Base-by-base conservation (phyloP, 2,329 filamentous ascomycete species). In the Podosphaera aphanis region DNA sequence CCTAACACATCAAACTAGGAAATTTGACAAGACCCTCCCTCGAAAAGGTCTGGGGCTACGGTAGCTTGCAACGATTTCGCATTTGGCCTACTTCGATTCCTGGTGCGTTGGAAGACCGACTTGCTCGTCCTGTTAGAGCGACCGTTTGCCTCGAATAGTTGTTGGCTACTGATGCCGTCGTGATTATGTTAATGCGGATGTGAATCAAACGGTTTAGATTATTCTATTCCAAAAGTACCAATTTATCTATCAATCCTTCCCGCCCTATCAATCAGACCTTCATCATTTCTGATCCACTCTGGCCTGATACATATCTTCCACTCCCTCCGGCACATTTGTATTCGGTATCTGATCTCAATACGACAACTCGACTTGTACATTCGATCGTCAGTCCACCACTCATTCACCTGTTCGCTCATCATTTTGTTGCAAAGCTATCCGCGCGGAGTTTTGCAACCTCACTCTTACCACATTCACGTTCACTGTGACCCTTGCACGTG, bases 291-390 rank as follows among this genome's bases (percentile, higher is more conserved):
- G 23, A 42, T 42, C 25, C 25, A 42, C 23, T 27, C 43, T 42
- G 43, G 49, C 48, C 49, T 52, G 50, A 55, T 57, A 52, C 49
- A 51, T 55, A 53, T 46, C 49, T 48, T 48, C 47, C 47, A 46
- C 48, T 46, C 46, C 51, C 46, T 48, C 50, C 48, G 46, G 38
- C 43, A 43, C 21, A 36, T 46, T 47, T 43, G 33, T 48, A 16
- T 36, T 45, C 47, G 48, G 45, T 52, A 48, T 49, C 50, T 50
- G 44, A 51, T 49, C 51, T 53, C 51, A 54, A 56, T 57, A 56
- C 55, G 57, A 59, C 51, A 57, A 53, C 57, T 59, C 57, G 55
- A 49, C 52, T 58, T 51, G 47, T 50, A 54, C 49, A 51, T 45
- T 49, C 47, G 49, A 53, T 53, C 47, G 48, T 46, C 36, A 27